Evolutionary conservation across 352 stramenopile species (phyloP).

Genomic region (Globisporangium camurandrum): DNA sequence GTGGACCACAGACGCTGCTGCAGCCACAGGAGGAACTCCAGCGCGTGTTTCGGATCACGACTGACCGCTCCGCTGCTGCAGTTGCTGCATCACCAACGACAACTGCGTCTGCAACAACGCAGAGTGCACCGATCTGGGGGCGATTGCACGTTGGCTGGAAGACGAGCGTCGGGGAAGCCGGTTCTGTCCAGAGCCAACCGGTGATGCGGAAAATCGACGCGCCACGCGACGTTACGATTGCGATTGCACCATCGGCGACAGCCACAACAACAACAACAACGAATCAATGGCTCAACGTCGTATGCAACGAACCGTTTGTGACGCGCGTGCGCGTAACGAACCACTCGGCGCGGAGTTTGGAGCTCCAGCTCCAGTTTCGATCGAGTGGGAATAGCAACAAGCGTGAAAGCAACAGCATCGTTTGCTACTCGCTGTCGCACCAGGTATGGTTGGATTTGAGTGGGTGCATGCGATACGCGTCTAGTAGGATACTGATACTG

Average conservation of each 20-base stretch:
- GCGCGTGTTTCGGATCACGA: constrained; percentile 54
- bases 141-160: constrained; percentile 81
- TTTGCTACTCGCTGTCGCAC: constrained; percentile 63
- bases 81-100: too few species aligned
- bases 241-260: constrained; percentile 35
- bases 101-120: constrained; percentile 16
- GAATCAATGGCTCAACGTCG: too few species aligned
- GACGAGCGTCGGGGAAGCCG: constrained; percentile 70
- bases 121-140: constrained; percentile 59
- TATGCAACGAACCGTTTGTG: constrained; percentile 46
- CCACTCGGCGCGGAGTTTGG: constrained; percentile 43
- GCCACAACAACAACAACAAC: too few species aligned
- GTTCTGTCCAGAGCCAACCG: constrained; percentile 72
- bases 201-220: constrained; percentile 53
- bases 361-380: constrained; percentile 75
- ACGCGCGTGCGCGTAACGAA: constrained; percentile 52
- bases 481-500: not conserved
- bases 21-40: constrained; percentile 78
- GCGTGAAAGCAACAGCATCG: constrained; percentile 63
- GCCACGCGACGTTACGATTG: constrained; percentile 35
- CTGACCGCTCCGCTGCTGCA: constrained; percentile 35
- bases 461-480: too few species aligned
- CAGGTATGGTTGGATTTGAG: too few species aligned
- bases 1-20: constrained; percentile 44
- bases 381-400: too few species aligned